Percentiles rank a stretch among this genome's conserved stretches.
Evolutionary conservation across 1,139 yeast genomes (phyloP).

Genomic region (Suhomyces bribrorum): DNA sequence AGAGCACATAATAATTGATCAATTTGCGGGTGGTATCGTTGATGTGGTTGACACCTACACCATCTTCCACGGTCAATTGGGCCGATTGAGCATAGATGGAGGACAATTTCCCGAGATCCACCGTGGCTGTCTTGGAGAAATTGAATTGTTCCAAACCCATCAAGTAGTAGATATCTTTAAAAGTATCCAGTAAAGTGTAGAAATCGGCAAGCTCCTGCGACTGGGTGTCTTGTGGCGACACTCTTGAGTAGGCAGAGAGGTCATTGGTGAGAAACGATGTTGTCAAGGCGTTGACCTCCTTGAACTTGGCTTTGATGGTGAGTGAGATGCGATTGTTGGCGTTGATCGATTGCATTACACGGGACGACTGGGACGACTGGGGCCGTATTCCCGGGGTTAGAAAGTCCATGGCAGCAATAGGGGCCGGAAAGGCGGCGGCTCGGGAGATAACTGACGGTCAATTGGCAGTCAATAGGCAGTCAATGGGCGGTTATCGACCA

Average conservation of each 20-base stretch:
- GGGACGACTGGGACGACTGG: conserved; percentile 12
- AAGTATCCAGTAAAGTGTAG: conserved; percentile 22
- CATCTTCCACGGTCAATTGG: background rate
- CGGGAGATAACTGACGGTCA: background rate
- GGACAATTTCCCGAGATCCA: conserved; percentile 18
- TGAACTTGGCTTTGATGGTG: conserved; percentile 14
- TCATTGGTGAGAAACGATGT: conserved; percentile 15
- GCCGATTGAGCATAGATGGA: conserved; percentile 12
- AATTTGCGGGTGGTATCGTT: conserved; percentile 16
- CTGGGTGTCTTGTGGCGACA: background rate
- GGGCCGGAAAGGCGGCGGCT: no score
- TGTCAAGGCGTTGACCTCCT: conserved; percentile 15
- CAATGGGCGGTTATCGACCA: no score
- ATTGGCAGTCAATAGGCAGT: no score
- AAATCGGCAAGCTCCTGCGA: conserved; percentile 10
- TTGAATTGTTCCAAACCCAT: conserved; percentile 28
- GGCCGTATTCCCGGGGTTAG: conserved; percentile 19
- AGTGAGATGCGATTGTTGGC: conserved; percentile 18
- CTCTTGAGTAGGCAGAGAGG: conserved; percentile 7
- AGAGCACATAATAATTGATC: conserved; percentile 27
- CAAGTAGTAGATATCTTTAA: conserved; percentile 27
- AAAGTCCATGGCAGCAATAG: conserved; percentile 18
- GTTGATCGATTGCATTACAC: conserved; percentile 16
- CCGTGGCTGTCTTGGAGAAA: conserved; percentile 17
- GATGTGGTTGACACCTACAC: conserved; percentile 6